A percentile compares a stretch with the other conserved stretches of the same genome.
These are phyloP conservation scores for Leccinum pellstonianum DNA, from an alignment of 768 basidiomycete species.

Conservation along the genomic window DNA sequence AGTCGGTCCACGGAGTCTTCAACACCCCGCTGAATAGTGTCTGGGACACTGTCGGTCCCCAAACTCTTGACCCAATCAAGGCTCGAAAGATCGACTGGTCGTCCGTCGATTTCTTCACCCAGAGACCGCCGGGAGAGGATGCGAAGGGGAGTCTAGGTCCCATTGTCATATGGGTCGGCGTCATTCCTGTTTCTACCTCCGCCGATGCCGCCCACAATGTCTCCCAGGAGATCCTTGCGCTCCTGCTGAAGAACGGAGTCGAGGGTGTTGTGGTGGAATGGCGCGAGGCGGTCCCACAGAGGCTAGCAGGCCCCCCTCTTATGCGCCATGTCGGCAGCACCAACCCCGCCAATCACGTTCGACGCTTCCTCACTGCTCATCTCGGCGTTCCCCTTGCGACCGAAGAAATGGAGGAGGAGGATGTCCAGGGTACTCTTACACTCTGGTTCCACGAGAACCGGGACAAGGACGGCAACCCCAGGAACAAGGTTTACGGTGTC, in stretches of 20 bases:
- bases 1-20: background rate
- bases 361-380: too few relatives aligned
- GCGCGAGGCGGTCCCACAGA: background rate
- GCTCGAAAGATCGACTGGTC: background rate
- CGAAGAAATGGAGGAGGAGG: too few relatives aligned
- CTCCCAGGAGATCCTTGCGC: background rate
- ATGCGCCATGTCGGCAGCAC: background rate
- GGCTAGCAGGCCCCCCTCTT: background rate
- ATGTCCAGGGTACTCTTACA: too few relatives aligned
- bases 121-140: background rate
- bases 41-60: background rate
- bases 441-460: too few relatives aligned
- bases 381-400: too few relatives aligned
- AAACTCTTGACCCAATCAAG: background rate
- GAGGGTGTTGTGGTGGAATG: background rate
- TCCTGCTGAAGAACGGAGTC: background rate
- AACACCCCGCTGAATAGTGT: background rate
- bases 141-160: background rate
- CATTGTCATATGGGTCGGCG: background rate
- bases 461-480: too few relatives aligned
- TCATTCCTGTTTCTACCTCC: background rate
- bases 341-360: too few relatives aligned
- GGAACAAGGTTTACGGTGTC: too few relatives aligned
- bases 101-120: background rate
- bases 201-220: background rate